Percentiles rank a stretch among this genome's conserved stretches.
phyloP scores from a whole-genome alignment of 208 protist species.

The Strigomonas culicis region DNA sequence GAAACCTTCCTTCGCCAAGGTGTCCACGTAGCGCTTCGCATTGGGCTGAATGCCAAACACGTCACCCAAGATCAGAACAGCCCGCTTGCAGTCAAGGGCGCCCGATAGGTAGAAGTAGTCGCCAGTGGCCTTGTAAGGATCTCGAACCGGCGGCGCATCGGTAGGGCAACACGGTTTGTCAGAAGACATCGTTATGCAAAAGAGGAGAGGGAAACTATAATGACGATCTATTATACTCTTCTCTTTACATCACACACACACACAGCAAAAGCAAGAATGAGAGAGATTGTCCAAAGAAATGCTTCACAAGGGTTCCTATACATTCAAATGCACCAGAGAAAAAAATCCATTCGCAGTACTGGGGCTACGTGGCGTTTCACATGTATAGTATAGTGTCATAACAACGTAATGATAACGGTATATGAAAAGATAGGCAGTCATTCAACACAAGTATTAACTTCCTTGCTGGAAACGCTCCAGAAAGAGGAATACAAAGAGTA shows the following conservation, averaged over 20 bases:
- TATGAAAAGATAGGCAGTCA: no score
- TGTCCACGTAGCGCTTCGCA: constrained; percentile 41
- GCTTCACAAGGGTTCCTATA: not conserved
- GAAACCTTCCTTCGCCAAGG: constrained; percentile 36
- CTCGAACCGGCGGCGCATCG: constrained; percentile 17
- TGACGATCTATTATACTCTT: no score
- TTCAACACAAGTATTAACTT: no score
- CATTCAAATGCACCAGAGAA: not conserved
- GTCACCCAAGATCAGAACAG: constrained; percentile 43
- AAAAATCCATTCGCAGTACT: not conserved
- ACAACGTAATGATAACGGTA: no score
- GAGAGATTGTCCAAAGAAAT: not conserved
- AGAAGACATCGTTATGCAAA: constrained; percentile 12
- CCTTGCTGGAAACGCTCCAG: no score
- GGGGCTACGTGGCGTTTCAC: no score
- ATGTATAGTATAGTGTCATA: no score
- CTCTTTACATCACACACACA: no score
- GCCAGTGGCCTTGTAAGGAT: constrained; percentile 18
- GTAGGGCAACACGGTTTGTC: constrained; percentile 41
- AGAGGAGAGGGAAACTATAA: no score
- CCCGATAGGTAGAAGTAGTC: constrained; percentile 41
- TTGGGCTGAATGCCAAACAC: constrained; percentile 54
- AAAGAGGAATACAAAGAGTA: not conserved
- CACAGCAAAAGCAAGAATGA: constrained; percentile 1
- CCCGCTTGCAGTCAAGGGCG: constrained; percentile 29